phyloP scores from a whole-genome alignment of 331 rosid genomes.

The Rosa hybrid region DNA sequence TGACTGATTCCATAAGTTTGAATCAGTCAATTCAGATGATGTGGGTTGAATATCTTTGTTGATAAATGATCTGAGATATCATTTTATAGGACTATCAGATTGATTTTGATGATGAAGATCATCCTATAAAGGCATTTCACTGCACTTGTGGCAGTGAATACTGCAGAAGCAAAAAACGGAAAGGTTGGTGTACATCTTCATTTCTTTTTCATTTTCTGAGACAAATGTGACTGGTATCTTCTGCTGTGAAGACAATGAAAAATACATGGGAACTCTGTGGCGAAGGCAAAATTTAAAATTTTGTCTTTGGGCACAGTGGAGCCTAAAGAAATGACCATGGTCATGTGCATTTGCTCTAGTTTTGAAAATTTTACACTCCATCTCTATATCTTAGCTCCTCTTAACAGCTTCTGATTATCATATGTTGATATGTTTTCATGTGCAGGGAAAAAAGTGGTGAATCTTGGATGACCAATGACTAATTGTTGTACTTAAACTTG shows the following conservation, averaged over 20 bases:
- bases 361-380: background rate
- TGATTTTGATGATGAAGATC: conserved; percentile 75
- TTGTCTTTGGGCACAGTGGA: background rate
- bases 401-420: background rate
- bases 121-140: conserved; percentile 75
- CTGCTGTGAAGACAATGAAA: background rate
- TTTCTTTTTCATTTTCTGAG: background rate
- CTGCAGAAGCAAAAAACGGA: conserved; percentile 43
- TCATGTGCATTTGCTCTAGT: background rate
- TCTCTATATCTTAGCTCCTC: background rate
- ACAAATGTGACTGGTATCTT: background rate
- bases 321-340: background rate
- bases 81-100: conserved; percentile 77
- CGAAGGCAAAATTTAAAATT: background rate
- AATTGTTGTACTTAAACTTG: background rate
- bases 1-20: background rate
- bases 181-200: background rate
- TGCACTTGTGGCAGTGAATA: conserved; percentile 70
- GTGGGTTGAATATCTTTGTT: background rate
- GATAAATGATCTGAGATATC: conserved; percentile 14
- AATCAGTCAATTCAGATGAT: background rate
- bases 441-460: conserved; percentile 11
- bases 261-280: background rate
- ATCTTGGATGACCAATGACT: background rate
- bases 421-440: background rate